Conservation (phyloP, 176 grass and related monocot species). For the Zizania latifolia region DNA sequence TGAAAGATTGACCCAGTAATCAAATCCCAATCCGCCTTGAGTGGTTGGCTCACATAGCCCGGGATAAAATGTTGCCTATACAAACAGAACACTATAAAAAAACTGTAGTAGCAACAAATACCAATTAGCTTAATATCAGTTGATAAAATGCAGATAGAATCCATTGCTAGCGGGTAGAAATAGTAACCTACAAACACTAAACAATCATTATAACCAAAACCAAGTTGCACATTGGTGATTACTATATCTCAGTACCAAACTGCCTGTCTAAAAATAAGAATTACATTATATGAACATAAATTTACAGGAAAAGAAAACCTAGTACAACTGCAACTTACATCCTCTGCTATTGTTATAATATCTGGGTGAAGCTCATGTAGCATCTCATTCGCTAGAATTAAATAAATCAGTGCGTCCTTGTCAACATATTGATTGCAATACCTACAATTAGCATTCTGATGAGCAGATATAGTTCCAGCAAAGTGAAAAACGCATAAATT, state of each 20-base stretch:
- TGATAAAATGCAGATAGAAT: background rate
- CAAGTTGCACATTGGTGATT: background rate
- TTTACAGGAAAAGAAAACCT: background rate
- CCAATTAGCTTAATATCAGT: constrained; percentile 6
- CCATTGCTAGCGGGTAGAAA: background rate
- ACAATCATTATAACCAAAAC: constrained; percentile 5
- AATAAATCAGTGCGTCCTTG: constrained; percentile 81
- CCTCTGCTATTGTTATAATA: constrained; percentile 95
- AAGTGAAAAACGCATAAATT: background rate
- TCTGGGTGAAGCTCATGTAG: constrained; percentile 91
- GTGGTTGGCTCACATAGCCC: constrained; percentile 82
- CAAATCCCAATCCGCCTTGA: constrained; percentile 90
- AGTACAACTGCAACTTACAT: constrained; percentile 51
- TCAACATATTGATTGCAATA: constrained; percentile 94
- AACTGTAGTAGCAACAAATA: background rate
- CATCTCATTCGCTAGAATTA: constrained; percentile 95
- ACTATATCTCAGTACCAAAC: background rate
- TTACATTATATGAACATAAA: constrained; percentile 3
- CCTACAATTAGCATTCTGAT: constrained; percentile 39
- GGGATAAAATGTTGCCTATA: constrained; percentile 90
- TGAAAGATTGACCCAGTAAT: constrained; percentile 88
- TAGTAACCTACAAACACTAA: background rate
- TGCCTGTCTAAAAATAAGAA: constrained; percentile 10
- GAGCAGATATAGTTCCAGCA: background rate
- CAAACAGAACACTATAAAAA: constrained; percentile 21